Percentiles rank a stretch among this genome's conserved stretches.
phyloP scores from a whole-genome alignment of 2,329 filamentous ascomycete genomes.

The Colletotrichum incanum region DNA sequence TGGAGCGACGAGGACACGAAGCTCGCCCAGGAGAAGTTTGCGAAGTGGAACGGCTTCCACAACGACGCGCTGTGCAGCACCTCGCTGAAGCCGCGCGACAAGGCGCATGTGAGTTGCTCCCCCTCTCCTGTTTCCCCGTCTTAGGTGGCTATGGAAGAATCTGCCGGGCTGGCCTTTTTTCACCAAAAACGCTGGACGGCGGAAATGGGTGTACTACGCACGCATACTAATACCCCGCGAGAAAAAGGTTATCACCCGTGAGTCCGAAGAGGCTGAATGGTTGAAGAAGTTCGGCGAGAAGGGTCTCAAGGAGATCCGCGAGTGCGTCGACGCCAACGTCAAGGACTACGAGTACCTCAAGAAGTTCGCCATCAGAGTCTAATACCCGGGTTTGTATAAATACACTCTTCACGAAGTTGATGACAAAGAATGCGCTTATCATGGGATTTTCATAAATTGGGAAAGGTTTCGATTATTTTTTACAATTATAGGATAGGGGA shows the following conservation, averaged over 20 bases:
- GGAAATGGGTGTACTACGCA: constrained; percentile 25
- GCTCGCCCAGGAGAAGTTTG: constrained; percentile 82
- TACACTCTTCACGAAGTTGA: constrained; percentile 35
- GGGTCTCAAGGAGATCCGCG: constrained; percentile 78
- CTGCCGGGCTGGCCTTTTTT: constrained; percentile 14
- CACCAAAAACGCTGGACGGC: constrained; percentile 1
- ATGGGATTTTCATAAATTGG: constrained; percentile 2
- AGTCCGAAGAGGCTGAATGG: constrained; percentile 81
- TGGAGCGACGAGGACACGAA: constrained; percentile 87
- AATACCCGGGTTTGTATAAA: constrained; percentile 38
- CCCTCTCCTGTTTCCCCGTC: constrained; percentile 13
- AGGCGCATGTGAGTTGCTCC: constrained; percentile 69
- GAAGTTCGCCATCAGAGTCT: constrained; percentile 79
- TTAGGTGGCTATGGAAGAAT: background rate
- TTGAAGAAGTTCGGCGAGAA: constrained; percentile 80
- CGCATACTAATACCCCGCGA: constrained; percentile 45
- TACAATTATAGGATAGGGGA: background rate
- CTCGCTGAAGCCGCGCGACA: constrained; percentile 78
- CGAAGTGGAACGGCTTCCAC: constrained; percentile 98
- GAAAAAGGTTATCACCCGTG: constrained; percentile 74
- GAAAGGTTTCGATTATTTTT: constrained; percentile 1
- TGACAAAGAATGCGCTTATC: constrained; percentile 33
- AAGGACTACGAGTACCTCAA: constrained; percentile 87
- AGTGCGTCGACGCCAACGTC: constrained; percentile 80
- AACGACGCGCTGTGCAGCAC: constrained; percentile 92